These are phyloP conservation scores for Dactylellina drechsleri DNA, from an alignment of 2,329 filamentous ascomycete genomes.

Conservation along the genomic window DNA sequence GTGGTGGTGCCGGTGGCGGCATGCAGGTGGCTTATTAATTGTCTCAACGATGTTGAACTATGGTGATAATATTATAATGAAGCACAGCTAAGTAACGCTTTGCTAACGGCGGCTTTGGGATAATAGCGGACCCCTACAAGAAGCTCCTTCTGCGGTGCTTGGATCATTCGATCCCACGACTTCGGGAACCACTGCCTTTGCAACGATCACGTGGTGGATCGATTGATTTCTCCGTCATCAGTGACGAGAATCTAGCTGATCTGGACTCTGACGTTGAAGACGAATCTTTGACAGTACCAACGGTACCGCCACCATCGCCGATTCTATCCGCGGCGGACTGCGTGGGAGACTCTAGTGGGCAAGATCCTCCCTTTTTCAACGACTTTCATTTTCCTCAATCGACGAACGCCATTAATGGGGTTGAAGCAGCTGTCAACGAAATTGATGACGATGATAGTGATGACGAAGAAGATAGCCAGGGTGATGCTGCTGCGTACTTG, in stretches of 20 bases:
- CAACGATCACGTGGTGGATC: constrained; percentile 42
- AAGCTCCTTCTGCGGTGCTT: constrained; percentile 50
- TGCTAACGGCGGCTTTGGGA: constrained; percentile 5
- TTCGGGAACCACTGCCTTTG: constrained; percentile 26
- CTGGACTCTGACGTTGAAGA: constrained; percentile 32
- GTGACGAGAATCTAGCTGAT: constrained; percentile 1
- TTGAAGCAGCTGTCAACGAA: neutral
- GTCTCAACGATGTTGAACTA: constrained; percentile 6
- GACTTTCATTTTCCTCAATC: constrained; percentile 34
- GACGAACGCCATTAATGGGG: constrained; percentile 27
- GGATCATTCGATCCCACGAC: constrained; percentile 45
- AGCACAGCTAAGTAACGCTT: neutral
- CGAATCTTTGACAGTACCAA: constrained; percentile 34
- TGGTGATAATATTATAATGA: constrained; percentile 1
- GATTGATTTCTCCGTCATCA: constrained; percentile 35
- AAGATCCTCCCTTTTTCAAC: constrained; percentile 23
- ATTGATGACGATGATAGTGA: constrained; percentile 11
- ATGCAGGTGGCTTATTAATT: constrained; percentile 18
- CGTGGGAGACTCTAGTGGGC: constrained; percentile 9
- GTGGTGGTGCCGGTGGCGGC: too few species aligned
- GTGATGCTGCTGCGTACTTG: constrained; percentile 7
- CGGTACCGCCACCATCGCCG: constrained; percentile 52
- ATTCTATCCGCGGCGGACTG: constrained; percentile 23
- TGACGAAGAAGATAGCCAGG: constrained; percentile 21
- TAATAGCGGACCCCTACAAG: constrained; percentile 53